Conservation (phyloP, 2,329 filamentous ascomycete genomes). For the Cordyceps fumosorosea region DNA sequence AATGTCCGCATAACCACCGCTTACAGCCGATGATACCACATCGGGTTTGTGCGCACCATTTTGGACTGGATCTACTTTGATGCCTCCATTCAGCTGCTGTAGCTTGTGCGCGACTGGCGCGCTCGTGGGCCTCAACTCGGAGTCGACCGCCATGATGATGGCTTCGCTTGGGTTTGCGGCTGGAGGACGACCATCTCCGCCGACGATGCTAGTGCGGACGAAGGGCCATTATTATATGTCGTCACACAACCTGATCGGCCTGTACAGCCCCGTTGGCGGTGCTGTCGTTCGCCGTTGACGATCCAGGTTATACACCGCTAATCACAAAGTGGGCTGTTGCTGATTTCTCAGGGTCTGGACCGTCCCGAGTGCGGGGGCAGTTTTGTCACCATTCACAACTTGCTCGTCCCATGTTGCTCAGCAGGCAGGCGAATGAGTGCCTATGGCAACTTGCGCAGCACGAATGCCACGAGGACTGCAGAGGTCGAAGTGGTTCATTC, state of each 20-base stretch:
- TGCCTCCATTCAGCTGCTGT: background rate
- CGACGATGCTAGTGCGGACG: background rate
- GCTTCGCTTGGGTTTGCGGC: background rate
- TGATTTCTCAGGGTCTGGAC: slow-evolving; percentile 3
- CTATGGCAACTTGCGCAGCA: background rate
- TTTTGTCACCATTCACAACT: slow-evolving; percentile 7
- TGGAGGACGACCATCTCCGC: background rate
- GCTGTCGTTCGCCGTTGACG: background rate
- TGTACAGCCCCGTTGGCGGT: background rate
- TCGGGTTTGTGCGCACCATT: background rate
- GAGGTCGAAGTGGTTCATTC: background rate
- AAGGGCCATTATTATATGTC: slow-evolving; percentile 2
- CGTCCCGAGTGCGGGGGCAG: slow-evolving; percentile 5
- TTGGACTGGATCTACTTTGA: background rate
- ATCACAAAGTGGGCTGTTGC: slow-evolving; percentile 13
- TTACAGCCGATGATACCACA: background rate
- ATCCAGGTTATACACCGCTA: slow-evolving; percentile 7
- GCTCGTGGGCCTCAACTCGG: background rate
- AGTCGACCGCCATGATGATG: slow-evolving; percentile 10
- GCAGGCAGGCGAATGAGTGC: background rate
- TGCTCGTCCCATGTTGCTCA: background rate
- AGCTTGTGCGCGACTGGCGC: background rate
- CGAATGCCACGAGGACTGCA: background rate
- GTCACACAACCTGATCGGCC: background rate
- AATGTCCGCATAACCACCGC: background rate